Conservation (phyloP, 2,329 filamentous ascomycete genomes). For the Cladosporium sp. region DNA sequence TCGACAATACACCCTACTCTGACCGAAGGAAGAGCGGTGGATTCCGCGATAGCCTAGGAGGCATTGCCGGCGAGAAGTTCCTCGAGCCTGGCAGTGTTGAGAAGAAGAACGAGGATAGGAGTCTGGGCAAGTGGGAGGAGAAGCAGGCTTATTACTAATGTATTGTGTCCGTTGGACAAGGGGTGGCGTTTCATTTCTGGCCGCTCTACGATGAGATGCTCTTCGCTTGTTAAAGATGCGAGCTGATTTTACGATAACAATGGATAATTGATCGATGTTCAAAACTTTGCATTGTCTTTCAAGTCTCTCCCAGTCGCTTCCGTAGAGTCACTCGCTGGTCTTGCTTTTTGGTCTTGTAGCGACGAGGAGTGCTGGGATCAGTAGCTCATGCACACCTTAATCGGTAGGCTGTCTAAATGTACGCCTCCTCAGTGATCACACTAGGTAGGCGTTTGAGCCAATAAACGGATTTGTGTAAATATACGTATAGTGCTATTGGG, state of each 20-base stretch:
- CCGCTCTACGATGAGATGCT: background rate
- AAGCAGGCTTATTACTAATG: slow-evolving; percentile 11
- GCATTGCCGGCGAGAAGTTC: slow-evolving; percentile 18
- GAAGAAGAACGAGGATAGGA: background rate
- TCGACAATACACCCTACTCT: slow-evolving; percentile 29
- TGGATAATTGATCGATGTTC: background rate
- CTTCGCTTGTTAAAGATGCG: background rate
- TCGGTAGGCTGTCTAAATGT: too few species aligned
- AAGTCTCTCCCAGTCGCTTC: too few species aligned
- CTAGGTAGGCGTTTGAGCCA: too few species aligned
- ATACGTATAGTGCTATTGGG: too few species aligned
- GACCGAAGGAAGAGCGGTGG: slow-evolving; percentile 30
- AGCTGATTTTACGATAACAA: background rate
- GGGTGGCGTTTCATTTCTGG: background rate
- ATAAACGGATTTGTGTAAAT: too few species aligned
- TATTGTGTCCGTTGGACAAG: background rate
- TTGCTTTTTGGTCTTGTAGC: too few species aligned
- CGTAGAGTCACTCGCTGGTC: too few species aligned
- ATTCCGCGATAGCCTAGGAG: slow-evolving; percentile 5
- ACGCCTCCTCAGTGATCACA: too few species aligned
- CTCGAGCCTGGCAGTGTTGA: slow-evolving; percentile 8
- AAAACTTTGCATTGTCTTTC: background rate
- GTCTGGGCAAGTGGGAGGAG: slow-evolving; percentile 17
- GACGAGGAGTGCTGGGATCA: too few species aligned
- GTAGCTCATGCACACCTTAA: too few species aligned